Evolutionary conservation across 2,329 filamentous ascomycete species (phyloP), one percentile per base, ranked within the genome.

Genomic region (Aspergillus chevalieri): DNA sequence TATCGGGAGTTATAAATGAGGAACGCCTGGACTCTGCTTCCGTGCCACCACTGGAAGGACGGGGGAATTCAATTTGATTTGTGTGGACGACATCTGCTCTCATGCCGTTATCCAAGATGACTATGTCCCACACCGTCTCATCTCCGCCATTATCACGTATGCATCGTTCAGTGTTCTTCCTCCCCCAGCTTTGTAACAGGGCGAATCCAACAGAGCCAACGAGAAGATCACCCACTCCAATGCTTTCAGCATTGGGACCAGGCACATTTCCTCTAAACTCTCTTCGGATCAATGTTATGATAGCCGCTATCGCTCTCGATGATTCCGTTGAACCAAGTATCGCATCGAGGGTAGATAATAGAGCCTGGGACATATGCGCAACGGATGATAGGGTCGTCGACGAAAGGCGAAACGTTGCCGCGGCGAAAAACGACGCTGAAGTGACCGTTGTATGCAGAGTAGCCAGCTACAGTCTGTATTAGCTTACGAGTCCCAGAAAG

Each of bases 11-110:
- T 44, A 72, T 57, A 46, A 75, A 74, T 8, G 75, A 76, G 80
- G 83, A 53, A 70, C 76, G 62, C 72, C 80, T 44, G 80, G 75
- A 42, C 68, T 73, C 39, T 63, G 65, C 57, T 14, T 73, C 68
- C 2, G 74, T 60, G 21, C 75, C 73, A 30, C 79, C 74, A 8
- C 75, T 68, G 2, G 71, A 70, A 41, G 52, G 47, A 21, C 57
- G 52, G 6, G 57, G 44, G 46, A 64, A 66, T 41, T 63, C 63
- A 38, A 67, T 61, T 44, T 64, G 64, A 49, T 66, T 66, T 34
- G 68, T 70, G n/a, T 68, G 70, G 15, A 76, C 65, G 43, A 76
- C 73, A 53, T 75, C 73, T 24, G 73, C 73, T 49, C 73, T 66
- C 43, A 69, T 55, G 4, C 73, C 73, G 51, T 68, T 71, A 51